Base-by-base conservation (phyloP, 2,329 filamentous ascomycete genomes). In the Torrubiellomyces zombiae region DNA sequence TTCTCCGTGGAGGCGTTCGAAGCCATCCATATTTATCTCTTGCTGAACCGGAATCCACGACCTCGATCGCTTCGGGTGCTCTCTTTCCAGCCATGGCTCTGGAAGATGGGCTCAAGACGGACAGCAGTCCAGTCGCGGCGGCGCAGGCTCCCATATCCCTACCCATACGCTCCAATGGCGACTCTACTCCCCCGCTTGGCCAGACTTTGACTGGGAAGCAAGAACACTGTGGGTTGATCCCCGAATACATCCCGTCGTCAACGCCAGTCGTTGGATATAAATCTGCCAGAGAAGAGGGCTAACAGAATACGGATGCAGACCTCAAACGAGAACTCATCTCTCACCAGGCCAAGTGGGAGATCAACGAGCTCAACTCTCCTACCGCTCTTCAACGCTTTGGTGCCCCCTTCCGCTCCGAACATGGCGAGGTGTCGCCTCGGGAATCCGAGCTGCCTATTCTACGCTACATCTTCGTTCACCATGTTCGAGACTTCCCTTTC, bases 401-500 rank as follows among this genome's bases (percentile, higher is more conserved):
- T 31, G 86, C 89, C 6, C 89, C 89, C 0, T 98, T 98, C 58
- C 77, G 71, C 46, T 94, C 85, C 23, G 80, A 93, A 26, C 75
- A 77, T 32, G 89, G 89, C 34, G 89, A 98, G 51, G 77, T 98
- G 14, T 76, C 83, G 4, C 89, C 89, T 9, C 67, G 92, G 31
- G 83, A 98, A 45, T 94, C 85, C 3, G 86, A 95, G 40, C 63
- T 98, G 15, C 89, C 89, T 11, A 77, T 98, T 33, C 61, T 98
- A 32, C 72, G 89, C 36, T 95, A 89, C 56, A 93, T 98, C 44
- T 98, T 98, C 47, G 89, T 95, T 27, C 78, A 95, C 47, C 85
- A 95, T 72, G 73, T 98, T 31, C 82, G 89, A 43, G 91, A 95
- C 42, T 98, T 98, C 42, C 89, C 89, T 1, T 98, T 98, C 45